Percentiles rank a stretch among this genome's conserved stretches.
These are phyloP conservation scores for Laguncularia racemosa DNA, from an alignment of 345 rosid genomes.

Conservation along the genomic window DNA sequence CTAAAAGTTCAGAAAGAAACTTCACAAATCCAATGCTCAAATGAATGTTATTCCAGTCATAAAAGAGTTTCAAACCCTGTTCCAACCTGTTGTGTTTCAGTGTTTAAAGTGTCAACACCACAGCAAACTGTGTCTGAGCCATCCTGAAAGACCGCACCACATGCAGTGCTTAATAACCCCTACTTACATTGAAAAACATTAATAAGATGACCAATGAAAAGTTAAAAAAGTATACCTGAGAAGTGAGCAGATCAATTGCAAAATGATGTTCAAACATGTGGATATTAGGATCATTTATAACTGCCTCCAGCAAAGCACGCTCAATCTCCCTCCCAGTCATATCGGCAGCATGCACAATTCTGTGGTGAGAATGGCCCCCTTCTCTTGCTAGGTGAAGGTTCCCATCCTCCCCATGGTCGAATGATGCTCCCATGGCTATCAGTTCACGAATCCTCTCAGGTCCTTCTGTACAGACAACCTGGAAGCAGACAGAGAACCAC, in stretches of 20 bases:
- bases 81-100: constrained; percentile 76
- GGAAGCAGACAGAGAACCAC: constrained; percentile 10
- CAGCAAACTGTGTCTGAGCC: constrained; percentile 65
- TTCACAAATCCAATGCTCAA: background rate
- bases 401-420: constrained; percentile 92
- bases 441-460: constrained; percentile 90
- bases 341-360: constrained; percentile 97
- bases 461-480: constrained; percentile 97
- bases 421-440: constrained; percentile 90
- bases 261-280: constrained; percentile 78
- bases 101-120: constrained; percentile 84
- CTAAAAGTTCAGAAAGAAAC: constrained; percentile 24
- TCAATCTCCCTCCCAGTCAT: constrained; percentile 98
- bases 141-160: constrained; percentile 41
- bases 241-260: constrained; percentile 86
- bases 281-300: constrained; percentile 67
- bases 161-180: background rate
- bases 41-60: constrained; percentile 1
- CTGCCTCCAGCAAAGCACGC: constrained; percentile 84
- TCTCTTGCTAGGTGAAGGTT: constrained; percentile 96
- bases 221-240: constrained; percentile 41
- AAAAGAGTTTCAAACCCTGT: constrained; percentile 1
- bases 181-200: background rate
- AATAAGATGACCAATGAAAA: background rate
- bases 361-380: constrained; percentile 91